phyloP scores from a whole-genome alignment of 768 basidiomycete genomes.

The Phanerodontia chrysosporium region DNA sequence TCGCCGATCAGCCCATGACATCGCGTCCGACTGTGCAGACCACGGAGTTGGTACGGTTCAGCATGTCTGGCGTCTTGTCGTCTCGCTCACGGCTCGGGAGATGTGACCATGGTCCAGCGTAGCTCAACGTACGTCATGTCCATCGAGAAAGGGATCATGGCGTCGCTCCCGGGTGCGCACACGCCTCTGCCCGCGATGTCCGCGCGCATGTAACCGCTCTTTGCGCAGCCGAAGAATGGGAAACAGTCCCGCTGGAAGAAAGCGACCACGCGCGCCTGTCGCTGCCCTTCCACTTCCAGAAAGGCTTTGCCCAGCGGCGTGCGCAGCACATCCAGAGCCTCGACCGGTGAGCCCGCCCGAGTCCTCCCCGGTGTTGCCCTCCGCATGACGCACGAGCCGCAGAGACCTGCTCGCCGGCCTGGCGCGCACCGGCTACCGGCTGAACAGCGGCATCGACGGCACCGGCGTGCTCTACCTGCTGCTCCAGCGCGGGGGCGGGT shows the following conservation, averaged over 20 bases:
- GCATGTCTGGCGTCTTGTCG: background rate
- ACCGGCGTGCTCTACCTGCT: conserved; percentile 44
- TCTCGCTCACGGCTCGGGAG: conserved; percentile 34
- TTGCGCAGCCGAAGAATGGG: conserved; percentile 34
- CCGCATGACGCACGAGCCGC: too few relatives aligned
- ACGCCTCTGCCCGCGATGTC: background rate
- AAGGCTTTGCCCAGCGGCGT: conserved; percentile 25
- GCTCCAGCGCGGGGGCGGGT: conserved; percentile 33
- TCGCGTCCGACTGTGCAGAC: conserved; percentile 41
- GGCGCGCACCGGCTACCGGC: conserved; percentile 51
- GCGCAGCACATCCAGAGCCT: conserved; percentile 25
- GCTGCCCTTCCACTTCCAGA: conserved; percentile 27
- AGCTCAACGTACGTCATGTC: conserved; percentile 46
- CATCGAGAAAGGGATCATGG: conserved; percentile 31
- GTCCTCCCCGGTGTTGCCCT: too few relatives aligned
- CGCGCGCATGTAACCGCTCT: background rate
- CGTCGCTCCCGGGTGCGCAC: conserved; percentile 22
- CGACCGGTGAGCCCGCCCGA: too few relatives aligned
- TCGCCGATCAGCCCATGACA: conserved; percentile 39
- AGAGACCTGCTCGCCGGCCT: conserved; percentile 49
- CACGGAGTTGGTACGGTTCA: conserved; percentile 29
- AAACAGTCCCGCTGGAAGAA: conserved; percentile 43
- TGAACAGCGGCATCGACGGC: conserved; percentile 45
- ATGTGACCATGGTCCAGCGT: conserved; percentile 49
- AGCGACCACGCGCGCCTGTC: conserved; percentile 50